Conservation (phyloP, 306 rosid genomes). For the Gleditsia sinensis region DNA sequence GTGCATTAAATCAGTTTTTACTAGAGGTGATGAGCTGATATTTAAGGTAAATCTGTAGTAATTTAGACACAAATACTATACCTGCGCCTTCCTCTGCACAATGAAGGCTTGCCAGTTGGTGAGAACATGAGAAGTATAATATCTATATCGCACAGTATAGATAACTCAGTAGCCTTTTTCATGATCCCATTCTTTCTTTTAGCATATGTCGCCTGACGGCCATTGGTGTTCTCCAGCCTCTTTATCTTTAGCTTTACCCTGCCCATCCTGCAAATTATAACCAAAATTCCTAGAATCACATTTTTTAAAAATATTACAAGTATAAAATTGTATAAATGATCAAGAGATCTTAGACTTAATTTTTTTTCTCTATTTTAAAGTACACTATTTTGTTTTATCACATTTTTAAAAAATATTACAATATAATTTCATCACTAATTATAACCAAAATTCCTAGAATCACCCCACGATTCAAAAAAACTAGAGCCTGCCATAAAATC, state of each 20-base stretch:
- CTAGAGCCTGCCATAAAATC: not conserved
- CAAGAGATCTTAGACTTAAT: too few species aligned
- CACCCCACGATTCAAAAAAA: not conserved
- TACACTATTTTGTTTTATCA: too few species aligned
- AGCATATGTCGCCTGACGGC: conserved; percentile 81
- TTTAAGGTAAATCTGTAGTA: not conserved
- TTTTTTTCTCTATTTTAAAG: too few species aligned
- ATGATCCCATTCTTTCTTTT: conserved; percentile 82
- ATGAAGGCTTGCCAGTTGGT: conserved; percentile 78
- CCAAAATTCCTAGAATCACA: conserved; percentile 1
- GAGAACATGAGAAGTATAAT: conserved; percentile 96
- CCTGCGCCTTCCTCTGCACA: conserved; percentile 78
- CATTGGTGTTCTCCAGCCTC: conserved; percentile 78
- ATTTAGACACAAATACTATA: not conserved
- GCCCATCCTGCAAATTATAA: conserved; percentile 67
- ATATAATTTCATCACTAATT: too few species aligned
- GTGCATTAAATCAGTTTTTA: not conserved
- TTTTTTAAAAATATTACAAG: too few species aligned
- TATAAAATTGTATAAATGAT: too few species aligned
- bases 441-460: not conserved
- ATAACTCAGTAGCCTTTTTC: conserved; percentile 85
- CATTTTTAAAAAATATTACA: too few species aligned
- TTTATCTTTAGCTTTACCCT: conserved; percentile 88
- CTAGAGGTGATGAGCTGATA: not conserved
- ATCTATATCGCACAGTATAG: conserved; percentile 82